These are phyloP conservation scores for Cubamyces sp. DNA, from an alignment of 768 basidiomycete species.

Conservation along the genomic window DNA sequence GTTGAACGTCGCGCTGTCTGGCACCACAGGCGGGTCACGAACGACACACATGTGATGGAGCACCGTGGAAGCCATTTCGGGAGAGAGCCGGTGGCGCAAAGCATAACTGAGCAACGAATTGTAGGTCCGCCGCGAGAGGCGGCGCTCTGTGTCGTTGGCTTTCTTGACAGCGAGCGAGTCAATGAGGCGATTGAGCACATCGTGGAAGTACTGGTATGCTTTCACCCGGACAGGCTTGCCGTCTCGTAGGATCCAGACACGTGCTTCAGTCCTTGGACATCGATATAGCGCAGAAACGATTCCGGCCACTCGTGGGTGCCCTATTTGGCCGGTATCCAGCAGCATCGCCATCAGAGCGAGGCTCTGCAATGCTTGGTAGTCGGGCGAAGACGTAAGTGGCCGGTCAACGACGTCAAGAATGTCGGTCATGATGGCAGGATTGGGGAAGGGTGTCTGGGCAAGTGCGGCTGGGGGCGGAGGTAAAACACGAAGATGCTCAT, in stretches of 20 bases:
- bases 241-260: slow-evolving; percentile 31
- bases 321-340: slow-evolving; percentile 53
- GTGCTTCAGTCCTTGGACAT: slow-evolving; percentile 35
- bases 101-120: slow-evolving; percentile 71
- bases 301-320: slow-evolving; percentile 46
- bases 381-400: background rate
- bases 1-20: slow-evolving; percentile 57
- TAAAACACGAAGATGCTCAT: slow-evolving; percentile 5
- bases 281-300: slow-evolving; percentile 52
- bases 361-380: slow-evolving; percentile 52
- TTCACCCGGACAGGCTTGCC: slow-evolving; percentile 22
- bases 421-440: slow-evolving; percentile 14
- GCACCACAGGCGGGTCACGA: slow-evolving; percentile 46
- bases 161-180: slow-evolving; percentile 17
- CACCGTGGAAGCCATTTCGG: slow-evolving; percentile 49
- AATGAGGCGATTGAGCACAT: slow-evolving; percentile 34
- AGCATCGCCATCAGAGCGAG: slow-evolving; percentile 60
- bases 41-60: slow-evolving; percentile 57
- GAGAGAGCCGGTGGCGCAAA: slow-evolving; percentile 60
- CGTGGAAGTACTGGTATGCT: slow-evolving; percentile 39
- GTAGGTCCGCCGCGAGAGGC: slow-evolving; percentile 48
- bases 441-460: slow-evolving; percentile 6
- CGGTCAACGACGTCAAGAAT: slow-evolving; percentile 40
- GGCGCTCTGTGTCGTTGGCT: slow-evolving; percentile 28
- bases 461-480: background rate